A percentile compares a stretch with the other conserved stretches of the same genome.
phyloP scores from a whole-genome alignment of 1,139 yeast genomes.

The Magnusiomyces ingens region DNA sequence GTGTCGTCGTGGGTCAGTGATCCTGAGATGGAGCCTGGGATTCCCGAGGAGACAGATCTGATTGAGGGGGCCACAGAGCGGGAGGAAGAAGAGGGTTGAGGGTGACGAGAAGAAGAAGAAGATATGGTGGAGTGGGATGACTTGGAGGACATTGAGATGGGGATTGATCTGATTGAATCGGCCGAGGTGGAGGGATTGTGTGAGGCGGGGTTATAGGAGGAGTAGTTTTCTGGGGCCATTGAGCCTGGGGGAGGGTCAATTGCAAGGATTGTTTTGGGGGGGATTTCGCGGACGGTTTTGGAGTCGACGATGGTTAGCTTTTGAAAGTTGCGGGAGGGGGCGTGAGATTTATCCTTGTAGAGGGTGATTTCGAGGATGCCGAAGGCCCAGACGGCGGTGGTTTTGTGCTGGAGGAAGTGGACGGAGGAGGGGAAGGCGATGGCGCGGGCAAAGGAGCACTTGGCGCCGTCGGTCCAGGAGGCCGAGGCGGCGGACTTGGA shows the following conservation, averaged over 20 bases:
- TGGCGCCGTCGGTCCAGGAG: background rate
- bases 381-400: background rate
- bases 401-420: background rate
- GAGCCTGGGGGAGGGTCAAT: constrained; percentile 1
- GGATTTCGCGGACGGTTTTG: background rate
- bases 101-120: background rate
- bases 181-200: background rate
- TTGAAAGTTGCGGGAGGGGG: background rate
- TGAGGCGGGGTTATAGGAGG: background rate
- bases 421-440: background rate
- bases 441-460: background rate
- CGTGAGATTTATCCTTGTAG: background rate
- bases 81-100: background rate
- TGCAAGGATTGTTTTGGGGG: background rate
- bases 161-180: background rate
- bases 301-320: background rate
- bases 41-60: too few species aligned
- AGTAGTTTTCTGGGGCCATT: background rate
- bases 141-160: background rate
- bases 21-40: too few species aligned
- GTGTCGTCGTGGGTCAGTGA: too few species aligned
- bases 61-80: background rate
- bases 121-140: background rate
- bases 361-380: constrained; percentile 1
- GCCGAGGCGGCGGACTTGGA: background rate